Conservation (phyloP, 2,329 filamentous ascomycete genomes). For the Dactylellina parvicollis region DNA sequence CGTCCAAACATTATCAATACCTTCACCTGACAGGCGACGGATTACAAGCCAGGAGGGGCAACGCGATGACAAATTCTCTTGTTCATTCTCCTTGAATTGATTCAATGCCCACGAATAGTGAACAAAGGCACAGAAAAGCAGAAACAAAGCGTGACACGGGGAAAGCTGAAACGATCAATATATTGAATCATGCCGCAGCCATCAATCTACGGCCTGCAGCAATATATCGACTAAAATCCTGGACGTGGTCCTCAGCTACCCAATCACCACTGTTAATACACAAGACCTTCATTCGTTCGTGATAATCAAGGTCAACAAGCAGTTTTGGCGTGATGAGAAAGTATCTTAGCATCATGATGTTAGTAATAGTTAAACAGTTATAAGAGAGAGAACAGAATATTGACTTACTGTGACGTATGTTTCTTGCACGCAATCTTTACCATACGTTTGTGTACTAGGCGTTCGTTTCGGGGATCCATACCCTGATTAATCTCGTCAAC, state of each 20-base stretch:
- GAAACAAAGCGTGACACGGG: too few relatives aligned
- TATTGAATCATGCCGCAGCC: slow-evolving; percentile 14
- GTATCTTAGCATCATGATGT: slow-evolving; percentile 66
- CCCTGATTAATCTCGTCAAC: slow-evolving; percentile 99
- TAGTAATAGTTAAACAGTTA: neutral
- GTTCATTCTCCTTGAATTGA: too few relatives aligned
- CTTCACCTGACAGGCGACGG: too few relatives aligned
- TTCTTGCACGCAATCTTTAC: slow-evolving; percentile 94
- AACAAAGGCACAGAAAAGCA: neutral
- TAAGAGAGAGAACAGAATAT: neutral
- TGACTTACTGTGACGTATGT: slow-evolving; percentile 70
- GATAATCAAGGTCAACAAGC: slow-evolving; percentile 83
- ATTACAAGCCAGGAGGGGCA: too few relatives aligned
- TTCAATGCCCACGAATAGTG: neutral
- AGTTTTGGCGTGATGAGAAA: slow-evolving; percentile 98
- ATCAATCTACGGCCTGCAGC: slow-evolving; percentile 28
- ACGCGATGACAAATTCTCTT: too few relatives aligned
- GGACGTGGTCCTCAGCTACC: slow-evolving; percentile 60
- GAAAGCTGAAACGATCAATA: neutral
- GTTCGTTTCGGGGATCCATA: slow-evolving; percentile 98
- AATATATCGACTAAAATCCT: slow-evolving; percentile 62
- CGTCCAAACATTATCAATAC: too few relatives aligned
- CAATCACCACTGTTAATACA: slow-evolving; percentile 89
- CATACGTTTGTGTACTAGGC: slow-evolving; percentile 97
- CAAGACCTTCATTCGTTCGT: slow-evolving; percentile 88